Evolutionary conservation across 2,329 filamentous ascomycete species (phyloP).

Genomic region (Diaporthe nobilis): DNA sequence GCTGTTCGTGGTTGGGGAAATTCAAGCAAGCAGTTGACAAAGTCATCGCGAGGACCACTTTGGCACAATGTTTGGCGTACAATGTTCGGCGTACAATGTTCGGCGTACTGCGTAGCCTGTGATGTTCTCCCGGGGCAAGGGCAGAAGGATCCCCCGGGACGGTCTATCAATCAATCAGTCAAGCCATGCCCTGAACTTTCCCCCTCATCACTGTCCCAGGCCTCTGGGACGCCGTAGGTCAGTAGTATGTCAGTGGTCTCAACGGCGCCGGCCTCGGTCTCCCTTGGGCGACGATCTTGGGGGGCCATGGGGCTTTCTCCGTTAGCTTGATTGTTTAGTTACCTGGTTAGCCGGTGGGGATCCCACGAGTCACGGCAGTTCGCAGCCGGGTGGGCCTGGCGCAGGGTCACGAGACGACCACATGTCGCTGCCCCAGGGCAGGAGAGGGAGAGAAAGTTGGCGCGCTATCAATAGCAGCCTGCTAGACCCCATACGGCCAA

Average conservation of each 20-base stretch:
- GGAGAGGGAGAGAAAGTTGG: neutral
- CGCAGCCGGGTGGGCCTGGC: constrained; percentile 9
- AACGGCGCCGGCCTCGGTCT: constrained; percentile 24
- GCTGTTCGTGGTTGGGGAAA: neutral
- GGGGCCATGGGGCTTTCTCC: neutral
- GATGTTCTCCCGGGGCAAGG: neutral
- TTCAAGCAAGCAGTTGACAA: neutral
- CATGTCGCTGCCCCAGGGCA: neutral
- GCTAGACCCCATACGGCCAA: constrained; percentile 17
- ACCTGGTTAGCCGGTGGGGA: constrained; percentile 23
- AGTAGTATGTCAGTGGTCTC: constrained; percentile 7
- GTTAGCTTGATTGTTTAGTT: constrained; percentile 11
- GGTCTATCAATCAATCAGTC: constrained; percentile 13
- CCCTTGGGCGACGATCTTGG: constrained; percentile 3
- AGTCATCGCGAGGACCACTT: neutral
- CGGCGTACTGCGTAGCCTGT: neutral
- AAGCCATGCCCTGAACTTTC: neutral
- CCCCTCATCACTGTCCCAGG: neutral
- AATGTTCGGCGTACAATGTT: neutral
- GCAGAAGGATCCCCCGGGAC: neutral
- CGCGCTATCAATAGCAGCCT: constrained; percentile 29
- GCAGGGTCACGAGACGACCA: constrained; percentile 16
- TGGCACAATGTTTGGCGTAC: neutral
- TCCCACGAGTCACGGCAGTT: constrained; percentile 33
- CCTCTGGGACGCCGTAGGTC: constrained; percentile 7